Base-by-base conservation (phyloP, 768 basidiomycete species). In the Galerina marginata region DNA sequence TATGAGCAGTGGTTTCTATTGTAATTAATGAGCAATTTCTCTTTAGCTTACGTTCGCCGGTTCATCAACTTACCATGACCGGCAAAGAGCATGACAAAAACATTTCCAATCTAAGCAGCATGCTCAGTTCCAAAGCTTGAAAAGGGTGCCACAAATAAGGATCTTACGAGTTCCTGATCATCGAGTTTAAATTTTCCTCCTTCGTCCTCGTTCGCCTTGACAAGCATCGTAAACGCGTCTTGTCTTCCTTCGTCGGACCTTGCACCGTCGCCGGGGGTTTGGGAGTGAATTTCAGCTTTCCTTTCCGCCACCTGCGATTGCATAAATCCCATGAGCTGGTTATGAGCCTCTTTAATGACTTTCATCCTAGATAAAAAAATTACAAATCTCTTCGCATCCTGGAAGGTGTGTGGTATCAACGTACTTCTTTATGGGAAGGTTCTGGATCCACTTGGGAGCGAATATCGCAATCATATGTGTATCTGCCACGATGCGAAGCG, bases 21-120 rank as follows among this genome's bases (percentile, higher is more conserved):
- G 9, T 11, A 14, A 46, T 38, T 9, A 0, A 43, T 12, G 6
- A 16, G 15, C 16, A 10, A 51, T n/a, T n/a, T 9, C 26, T 10
- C n/a, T 42, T 20, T 42, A 38, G 11, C 4, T 14, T 12, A 39
- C 3, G 16, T 15, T 38, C n/a, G 14, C 2, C 2, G 9, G 14
- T 25, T 16, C 4, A 23, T 12, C 7, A 7, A 61, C 73, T 39
- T 60, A 80, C 85, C 86, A 67, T 87, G 84, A 11, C 87, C 86
- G 45, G 86, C 85, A 42, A 87, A 81, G 23, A 89, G 71, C 66
- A 84, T 73, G 10, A 79, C 63, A 61, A 78, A 86, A 1, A 84
- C 66, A 51, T 86, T 86, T 5, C 84, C 85, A 49, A 84, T 82
- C 83, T 84, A 46, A 15, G 2, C 40, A 2, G 48, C 40, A 25